Conservation (phyloP, 2,329 filamentous ascomycete genomes). For the Pyrenophora teres region DNA sequence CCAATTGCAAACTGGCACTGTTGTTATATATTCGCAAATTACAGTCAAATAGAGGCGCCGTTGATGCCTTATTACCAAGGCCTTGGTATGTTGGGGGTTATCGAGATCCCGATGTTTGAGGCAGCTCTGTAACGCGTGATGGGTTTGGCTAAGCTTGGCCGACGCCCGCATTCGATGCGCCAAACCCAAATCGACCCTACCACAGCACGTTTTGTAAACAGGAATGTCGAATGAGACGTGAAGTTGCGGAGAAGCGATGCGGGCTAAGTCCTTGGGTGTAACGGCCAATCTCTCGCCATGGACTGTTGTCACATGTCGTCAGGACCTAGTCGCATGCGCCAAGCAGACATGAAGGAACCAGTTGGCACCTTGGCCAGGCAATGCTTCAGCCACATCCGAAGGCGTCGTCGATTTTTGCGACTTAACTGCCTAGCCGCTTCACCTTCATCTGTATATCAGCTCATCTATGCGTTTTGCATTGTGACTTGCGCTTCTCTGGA, state of each 20-base stretch:
- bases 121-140: slow-evolving; percentile 21
- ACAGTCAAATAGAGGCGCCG: background rate
- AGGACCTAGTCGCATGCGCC: background rate
- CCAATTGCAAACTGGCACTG: background rate
- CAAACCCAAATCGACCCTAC: background rate
- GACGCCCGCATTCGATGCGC: background rate
- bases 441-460: background rate
- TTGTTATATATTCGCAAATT: slow-evolving; percentile 3
- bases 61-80: slow-evolving; percentile 23
- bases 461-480: no score
- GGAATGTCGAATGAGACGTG: background rate
- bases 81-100: slow-evolving; percentile 24
- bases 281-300: background rate
- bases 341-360: background rate
- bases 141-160: slow-evolving; percentile 23
- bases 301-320: background rate
- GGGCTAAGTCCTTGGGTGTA: background rate
- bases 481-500: no score
- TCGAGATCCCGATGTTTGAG: slow-evolving; percentile 20
- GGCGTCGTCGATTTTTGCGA: background rate
- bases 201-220: background rate
- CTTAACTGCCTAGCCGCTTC: background rate
- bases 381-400: background rate
- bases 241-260: background rate
- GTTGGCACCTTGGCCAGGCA: background rate